These are phyloP conservation scores for Juncus inflexus DNA, from an alignment of 176 grass and related monocot species.

Conservation along the genomic window DNA sequence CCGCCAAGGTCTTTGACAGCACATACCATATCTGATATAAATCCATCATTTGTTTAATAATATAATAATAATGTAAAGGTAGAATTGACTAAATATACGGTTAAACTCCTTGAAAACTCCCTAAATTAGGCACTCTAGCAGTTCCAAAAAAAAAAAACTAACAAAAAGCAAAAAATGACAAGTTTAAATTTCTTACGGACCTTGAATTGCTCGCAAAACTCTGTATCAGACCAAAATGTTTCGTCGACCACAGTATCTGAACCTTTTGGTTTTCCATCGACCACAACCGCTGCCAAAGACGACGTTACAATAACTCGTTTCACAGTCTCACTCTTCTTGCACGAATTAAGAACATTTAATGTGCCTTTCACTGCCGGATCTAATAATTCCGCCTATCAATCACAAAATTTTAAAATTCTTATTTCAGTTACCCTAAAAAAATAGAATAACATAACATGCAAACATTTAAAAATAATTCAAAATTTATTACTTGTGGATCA, in stretches of 20 bases:
- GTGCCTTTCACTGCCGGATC: conserved; percentile 38
- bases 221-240: conserved; percentile 32
- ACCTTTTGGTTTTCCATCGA: conserved; percentile 15
- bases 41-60: neutral
- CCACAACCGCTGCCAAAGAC: conserved; percentile 29
- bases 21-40: conserved; percentile 34
- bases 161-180: neutral
- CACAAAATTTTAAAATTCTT: neutral
- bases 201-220: conserved; percentile 29
- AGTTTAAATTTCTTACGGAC: conserved; percentile 10
- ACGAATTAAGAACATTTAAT: conserved; percentile 39
- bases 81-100: too few species aligned
- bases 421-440: neutral
- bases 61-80: neutral
- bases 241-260: conserved; percentile 24
- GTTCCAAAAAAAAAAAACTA: neutral
- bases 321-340: conserved; percentile 29
- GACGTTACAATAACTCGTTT: conserved; percentile 35
- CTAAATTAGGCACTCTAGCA: too few species aligned
- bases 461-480: too few species aligned
- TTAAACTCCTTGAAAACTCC: too few species aligned
- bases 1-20: conserved; percentile 36
- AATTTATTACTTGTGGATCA: conserved; percentile 27
- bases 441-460: too few species aligned
- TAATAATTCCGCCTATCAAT: conserved; percentile 26